Base-by-base conservation (phyloP, 2,329 filamentous ascomycete species). In the Stachybotrys chartarum region DNA sequence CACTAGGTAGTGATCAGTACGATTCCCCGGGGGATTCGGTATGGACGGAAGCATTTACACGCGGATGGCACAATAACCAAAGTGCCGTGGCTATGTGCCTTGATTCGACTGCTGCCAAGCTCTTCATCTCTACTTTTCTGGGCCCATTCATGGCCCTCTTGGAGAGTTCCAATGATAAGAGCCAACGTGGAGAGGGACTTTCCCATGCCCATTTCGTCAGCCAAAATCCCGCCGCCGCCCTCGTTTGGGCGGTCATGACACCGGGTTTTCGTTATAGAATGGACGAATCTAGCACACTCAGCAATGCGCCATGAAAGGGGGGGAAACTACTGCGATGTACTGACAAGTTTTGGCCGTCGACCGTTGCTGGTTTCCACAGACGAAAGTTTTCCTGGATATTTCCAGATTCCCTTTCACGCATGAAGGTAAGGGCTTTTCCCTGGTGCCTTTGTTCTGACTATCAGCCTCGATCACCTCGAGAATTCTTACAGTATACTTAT, bases 201-300 rank as follows among this genome's bases (percentile, higher is more conserved):
- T 0, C 82, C 82, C 70, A 84, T 74, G 0, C 82, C 82, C 81
- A 84, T 84, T 56, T 84, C 81, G 60, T 85, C 81, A 0, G 81
- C 81, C 2, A 84, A 60, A n/a, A 85, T 78, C 0, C 78, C 79
- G 1, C 71, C 71, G 0, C 70, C 71, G 30, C 53, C 68, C 55
- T 74, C 70, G 3, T 70, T 64, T 0, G 67, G 69, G 1, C 5
- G 57, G 1, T 57, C 54, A 1, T 31, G 17, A 1, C 56, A 44
- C 69, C 75, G 66, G 1, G 59, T 63, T 14, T 68, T 72, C 5
- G 75, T 78, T 55, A 79, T 72, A 16, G 58, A 59, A 56, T 77
- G 74, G 0, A 66, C 64, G 52, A 70, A 76, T 53, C 67, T 71
- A 51, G 1, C 8, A 18, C 6, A 39, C 24, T 12, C 11, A 32